phyloP scores from a whole-genome alignment of 1,284 basidiomycete genomes.

The Cryptococcus jaspeensis region DNA sequence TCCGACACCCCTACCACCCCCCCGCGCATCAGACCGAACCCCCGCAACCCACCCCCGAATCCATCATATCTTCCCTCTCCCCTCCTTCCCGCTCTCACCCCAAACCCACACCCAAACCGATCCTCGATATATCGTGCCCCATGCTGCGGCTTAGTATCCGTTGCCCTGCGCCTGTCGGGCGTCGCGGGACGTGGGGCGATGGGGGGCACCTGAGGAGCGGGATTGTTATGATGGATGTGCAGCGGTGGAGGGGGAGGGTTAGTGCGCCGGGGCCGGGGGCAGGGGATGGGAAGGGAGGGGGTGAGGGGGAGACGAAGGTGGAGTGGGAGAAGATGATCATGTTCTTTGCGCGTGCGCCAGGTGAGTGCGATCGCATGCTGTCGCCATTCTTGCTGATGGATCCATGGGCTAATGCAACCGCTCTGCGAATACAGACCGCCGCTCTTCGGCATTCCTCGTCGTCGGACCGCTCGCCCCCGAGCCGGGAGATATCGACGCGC shows the following conservation, averaged over 20 bases:
- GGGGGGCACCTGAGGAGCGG: constrained; percentile 47
- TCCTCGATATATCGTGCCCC: constrained; percentile 26
- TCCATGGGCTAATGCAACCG: too few relatives aligned
- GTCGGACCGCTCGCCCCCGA: constrained; percentile 44
- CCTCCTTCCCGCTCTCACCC: neutral
- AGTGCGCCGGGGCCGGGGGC: constrained; percentile 1
- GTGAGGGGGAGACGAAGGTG: constrained; percentile 9
- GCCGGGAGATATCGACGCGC: constrained; percentile 25
- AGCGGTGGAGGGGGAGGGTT: constrained; percentile 23
- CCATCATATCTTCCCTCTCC: constrained; percentile 18
- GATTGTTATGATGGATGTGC: constrained; percentile 48
- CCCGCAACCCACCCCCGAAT: constrained; percentile 14
- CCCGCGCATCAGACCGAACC: neutral
- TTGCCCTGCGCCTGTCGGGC: constrained; percentile 46
- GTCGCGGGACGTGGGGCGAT: constrained; percentile 37
- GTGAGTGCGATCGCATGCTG: constrained; percentile 11
- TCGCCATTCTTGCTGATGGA: neutral
- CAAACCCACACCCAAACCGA: constrained; percentile 2
- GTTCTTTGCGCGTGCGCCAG: constrained; percentile 44
- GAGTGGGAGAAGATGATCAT: constrained; percentile 44
- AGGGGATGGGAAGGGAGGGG: neutral
- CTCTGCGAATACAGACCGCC: constrained; percentile 25
- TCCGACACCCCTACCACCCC: neutral
- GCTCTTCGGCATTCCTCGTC: constrained; percentile 39
- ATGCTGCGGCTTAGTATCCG: constrained; percentile 45